These are phyloP conservation scores for Epichloe sibirici DNA, from an alignment of 2,329 filamentous ascomycete genomes.

Conservation along the genomic window DNA sequence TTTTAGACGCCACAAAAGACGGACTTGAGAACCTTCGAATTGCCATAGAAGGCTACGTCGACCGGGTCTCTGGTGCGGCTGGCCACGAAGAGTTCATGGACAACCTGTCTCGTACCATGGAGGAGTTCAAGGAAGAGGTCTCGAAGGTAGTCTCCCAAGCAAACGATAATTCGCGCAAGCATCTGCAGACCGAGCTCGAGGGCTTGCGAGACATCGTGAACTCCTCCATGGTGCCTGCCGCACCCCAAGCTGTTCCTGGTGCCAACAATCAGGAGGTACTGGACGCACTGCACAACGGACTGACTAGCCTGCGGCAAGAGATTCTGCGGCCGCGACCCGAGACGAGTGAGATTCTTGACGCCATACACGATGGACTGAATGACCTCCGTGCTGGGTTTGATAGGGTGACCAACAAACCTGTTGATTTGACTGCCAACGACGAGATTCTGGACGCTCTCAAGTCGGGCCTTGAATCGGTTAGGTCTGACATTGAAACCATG, in stretches of 20 bases:
- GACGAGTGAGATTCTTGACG: conserved; percentile 79
- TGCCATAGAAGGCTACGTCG: conserved; percentile 73
- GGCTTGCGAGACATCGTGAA: conserved; percentile 69
- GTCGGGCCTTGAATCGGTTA: conserved; percentile 63
- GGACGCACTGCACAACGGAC: conserved; percentile 55
- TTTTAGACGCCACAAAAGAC: conserved; percentile 77
- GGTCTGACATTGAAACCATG: conserved; percentile 65
- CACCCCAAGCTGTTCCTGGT: conserved; percentile 26
- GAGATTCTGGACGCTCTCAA: conserved; percentile 84
- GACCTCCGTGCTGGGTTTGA: conserved; percentile 69
- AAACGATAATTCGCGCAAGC: conserved; percentile 40
- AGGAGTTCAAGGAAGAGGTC: conserved; percentile 56
- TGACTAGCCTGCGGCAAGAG: conserved; percentile 65
- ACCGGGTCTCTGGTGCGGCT: conserved; percentile 54
- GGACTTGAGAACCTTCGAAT: conserved; percentile 68
- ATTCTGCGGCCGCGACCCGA: conserved; percentile 56
- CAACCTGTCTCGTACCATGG: conserved; percentile 50
- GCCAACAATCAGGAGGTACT: conserved; percentile 53
- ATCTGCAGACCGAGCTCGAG: conserved; percentile 72
- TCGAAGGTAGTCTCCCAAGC: conserved; percentile 42
- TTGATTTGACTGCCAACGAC: conserved; percentile 72
- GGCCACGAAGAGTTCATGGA: conserved; percentile 71
- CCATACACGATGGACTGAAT: conserved; percentile 77
- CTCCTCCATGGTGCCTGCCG: conserved; percentile 50
- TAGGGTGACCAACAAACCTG: conserved; percentile 61